Evolutionary conservation across 768 basidiomycete species (phyloP), one percentile per base, ranked within the genome.

Genomic region (Boletus coccyginus): DNA sequence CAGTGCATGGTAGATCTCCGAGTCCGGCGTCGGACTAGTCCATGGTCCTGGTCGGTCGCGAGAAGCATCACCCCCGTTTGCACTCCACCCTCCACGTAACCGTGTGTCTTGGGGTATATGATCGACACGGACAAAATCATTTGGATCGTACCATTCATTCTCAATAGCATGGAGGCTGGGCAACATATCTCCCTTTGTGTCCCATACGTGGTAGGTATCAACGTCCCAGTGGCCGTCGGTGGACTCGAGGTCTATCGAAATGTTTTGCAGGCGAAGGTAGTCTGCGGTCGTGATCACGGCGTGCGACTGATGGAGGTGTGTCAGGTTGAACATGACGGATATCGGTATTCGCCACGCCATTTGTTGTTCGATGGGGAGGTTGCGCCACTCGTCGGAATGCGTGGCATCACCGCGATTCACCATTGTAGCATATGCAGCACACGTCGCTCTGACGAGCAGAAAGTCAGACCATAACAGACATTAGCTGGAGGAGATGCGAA

Each of bases 401-500:
- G 71, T 60, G 6, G 72, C 78, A 33, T 80, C 76, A 2, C 74
- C 72, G 32, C 79, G 73, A 46, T 79, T 80, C 44, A 80, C 78
- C 77, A 78, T 78, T 6, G 67, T 67, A 5, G 71, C 72, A 58
- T 71, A 78, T 2, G 76, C 70, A 17, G 75, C 69, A 55, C 77
- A 78, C 5, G 73, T 74, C 12, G 50, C 36, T 17, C 74, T 75
- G 45, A 32, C 12, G 24, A 50, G 29, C 3, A 21, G 19, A 33
- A 24, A 31, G 10, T 58, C 32, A 50, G 46, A 17, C 43, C 2
- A 45, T 7, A 29, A 32, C 21, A 32, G 40, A 10, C n/a, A 4
- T 31, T 4, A 7, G 16, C 16, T 1, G 6, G 31, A 50, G 17
- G 17, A 48, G 21, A 36, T 12, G 35, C 4, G 6, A n/a, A 16